Conservation (phyloP, 2,329 filamentous ascomycete genomes). For the Neurospora crassa region DNA sequence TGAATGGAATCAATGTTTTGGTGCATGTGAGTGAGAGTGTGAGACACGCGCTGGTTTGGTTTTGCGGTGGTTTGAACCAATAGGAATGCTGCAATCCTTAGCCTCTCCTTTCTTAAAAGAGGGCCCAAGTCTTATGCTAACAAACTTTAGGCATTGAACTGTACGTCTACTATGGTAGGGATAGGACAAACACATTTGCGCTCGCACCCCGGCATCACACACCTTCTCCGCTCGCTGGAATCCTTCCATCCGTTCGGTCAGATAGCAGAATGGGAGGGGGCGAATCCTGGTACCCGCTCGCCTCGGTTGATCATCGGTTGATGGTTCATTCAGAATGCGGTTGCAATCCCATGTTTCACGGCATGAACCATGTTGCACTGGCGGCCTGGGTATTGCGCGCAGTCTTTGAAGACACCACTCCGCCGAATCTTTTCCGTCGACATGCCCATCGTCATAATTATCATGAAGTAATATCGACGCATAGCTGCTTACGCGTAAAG, state of each 20-base stretch:
- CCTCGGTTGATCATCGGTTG: not conserved
- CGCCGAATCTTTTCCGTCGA: not conserved
- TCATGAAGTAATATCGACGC: not conserved
- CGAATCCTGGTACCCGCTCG: not conserved
- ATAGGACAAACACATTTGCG: not conserved
- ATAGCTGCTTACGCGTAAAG: not conserved
- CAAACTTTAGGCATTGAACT: too few relatives aligned
- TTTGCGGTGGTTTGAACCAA: too few relatives aligned
- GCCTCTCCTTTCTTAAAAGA: too few relatives aligned
- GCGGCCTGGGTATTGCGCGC: not conserved
- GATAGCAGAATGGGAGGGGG: not conserved
- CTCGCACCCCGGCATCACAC: too few relatives aligned
- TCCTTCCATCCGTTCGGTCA: too few relatives aligned
- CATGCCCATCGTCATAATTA: not conserved
- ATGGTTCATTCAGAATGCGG: not conserved
- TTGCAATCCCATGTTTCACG: not conserved
- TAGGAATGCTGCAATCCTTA: too few relatives aligned
- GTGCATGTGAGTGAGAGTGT: too few relatives aligned
- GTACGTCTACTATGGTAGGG: not conserved
- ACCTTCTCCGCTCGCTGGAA: too few relatives aligned
- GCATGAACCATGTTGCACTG: not conserved
- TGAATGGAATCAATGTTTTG: too few relatives aligned
- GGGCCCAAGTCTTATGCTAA: too few relatives aligned
- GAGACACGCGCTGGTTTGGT: too few relatives aligned
- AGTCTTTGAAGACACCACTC: not conserved